These are phyloP conservation scores for Penicillium sp. DNA, from an alignment of 2,329 filamentous ascomycete genomes.

Conservation along the genomic window DNA sequence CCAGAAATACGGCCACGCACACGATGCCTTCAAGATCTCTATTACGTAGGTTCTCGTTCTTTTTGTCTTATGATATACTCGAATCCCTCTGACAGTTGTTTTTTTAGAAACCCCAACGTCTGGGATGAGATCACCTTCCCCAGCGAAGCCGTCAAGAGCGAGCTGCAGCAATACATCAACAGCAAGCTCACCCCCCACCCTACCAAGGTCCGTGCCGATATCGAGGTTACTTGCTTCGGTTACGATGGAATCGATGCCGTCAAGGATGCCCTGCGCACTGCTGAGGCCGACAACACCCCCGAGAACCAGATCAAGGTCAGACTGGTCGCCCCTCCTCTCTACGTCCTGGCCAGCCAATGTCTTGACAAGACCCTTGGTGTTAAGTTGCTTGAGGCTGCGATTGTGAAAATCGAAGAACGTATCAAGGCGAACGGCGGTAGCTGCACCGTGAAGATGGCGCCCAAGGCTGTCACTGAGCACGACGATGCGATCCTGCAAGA, in stretches of 20 bases:
- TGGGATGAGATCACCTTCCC: slow-evolving; percentile 93
- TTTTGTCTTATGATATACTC: background rate
- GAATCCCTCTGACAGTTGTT: slow-evolving; percentile 10
- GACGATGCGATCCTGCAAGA: slow-evolving; percentile 96
- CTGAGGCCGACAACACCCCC: slow-evolving; percentile 86
- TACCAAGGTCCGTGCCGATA: slow-evolving; percentile 97
- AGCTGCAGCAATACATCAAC: slow-evolving; percentile 91
- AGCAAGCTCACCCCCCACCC: slow-evolving; percentile 96
- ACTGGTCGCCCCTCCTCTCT: slow-evolving; percentile 94
- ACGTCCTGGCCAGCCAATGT: slow-evolving; percentile 93
- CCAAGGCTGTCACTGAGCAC: slow-evolving; percentile 97
- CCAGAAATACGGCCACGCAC: slow-evolving; percentile 93
- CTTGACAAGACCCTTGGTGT: slow-evolving; percentile 90
- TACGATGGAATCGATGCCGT: slow-evolving; percentile 99
- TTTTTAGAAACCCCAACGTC: slow-evolving; percentile 77
- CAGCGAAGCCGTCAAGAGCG: slow-evolving; percentile 77
- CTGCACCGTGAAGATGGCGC: slow-evolving; percentile 93
- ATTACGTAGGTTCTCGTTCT: slow-evolving; percentile 70
- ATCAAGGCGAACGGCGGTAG: slow-evolving; percentile 77
- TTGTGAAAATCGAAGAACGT: slow-evolving; percentile 76
- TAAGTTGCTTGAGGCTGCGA: slow-evolving; percentile 78
- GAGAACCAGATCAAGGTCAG: slow-evolving; percentile 97
- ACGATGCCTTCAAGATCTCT: slow-evolving; percentile 98
- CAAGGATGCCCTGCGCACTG: slow-evolving; percentile 85
- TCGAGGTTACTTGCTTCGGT: slow-evolving; percentile 91